Evolutionary conservation across 2,329 filamentous ascomycete species (phyloP), one percentile per base, ranked within the genome.

Genomic region (Ophiocordyceps camponoti-floridani): DNA sequence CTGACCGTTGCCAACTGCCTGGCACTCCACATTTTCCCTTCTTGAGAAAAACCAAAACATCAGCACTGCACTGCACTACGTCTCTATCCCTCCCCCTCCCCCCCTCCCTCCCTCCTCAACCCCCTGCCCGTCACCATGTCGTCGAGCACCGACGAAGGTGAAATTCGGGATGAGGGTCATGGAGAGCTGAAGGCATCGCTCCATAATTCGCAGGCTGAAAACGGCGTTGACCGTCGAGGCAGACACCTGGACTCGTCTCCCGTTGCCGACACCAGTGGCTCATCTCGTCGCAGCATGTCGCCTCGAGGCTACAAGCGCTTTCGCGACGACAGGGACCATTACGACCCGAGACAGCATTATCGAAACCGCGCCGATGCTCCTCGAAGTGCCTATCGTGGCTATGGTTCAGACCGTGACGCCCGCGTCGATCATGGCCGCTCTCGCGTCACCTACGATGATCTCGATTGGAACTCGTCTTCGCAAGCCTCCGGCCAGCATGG

Each of bases 211-310:
- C 67, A 75, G 73, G 77, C 79, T 75, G 74, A 78, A 81, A 79
- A 69, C 76, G 79, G 74, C 76, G 80, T 94, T 94, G 84, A 94
- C 85, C 83, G 82, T 77, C 78, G 72, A 73, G 75, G 82, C 83
- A 94, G 86, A 88, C 73, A 66, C 67, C 74, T 69, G 70, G 59
- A 66, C 54, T 73, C 74, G 58, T 77, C 75, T 50, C 75, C 75
- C 53, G 72, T 73, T 41, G 57, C 64, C 64, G 66, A 66, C 58
- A 56, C 62, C 52, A 64, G 60, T 54, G 58, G 56, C 51, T 60
- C 60, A 16, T 58, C 60, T 45, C 66, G 69, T 54, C 67, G 66
- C 52, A 72, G 67, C 58, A 66, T 70, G 54, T 81, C 79, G 42
- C 78, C 79, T 47, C 72, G 71, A 53, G 79, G 75, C 47, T 73